These are phyloP conservation scores for Fusarium bulbicola DNA, from an alignment of 2,329 filamentous ascomycete species.

Conservation along the genomic window DNA sequence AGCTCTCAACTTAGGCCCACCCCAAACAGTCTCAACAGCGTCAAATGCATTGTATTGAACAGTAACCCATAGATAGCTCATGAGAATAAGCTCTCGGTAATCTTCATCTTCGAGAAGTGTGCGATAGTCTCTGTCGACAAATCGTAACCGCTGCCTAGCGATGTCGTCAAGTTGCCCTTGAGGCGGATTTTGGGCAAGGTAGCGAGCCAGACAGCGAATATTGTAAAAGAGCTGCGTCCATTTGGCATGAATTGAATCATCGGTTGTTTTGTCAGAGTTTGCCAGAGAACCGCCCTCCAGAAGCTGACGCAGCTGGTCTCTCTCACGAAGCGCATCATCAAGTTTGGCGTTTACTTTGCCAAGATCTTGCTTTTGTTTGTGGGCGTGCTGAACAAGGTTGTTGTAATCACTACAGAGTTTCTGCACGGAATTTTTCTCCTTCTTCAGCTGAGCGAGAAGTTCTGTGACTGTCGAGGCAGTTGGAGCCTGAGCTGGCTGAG, in stretches of 20 bases:
- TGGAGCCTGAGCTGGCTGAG: not conserved
- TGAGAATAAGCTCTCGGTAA: not conserved
- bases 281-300: not conserved
- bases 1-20: fast-evolving
- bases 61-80: constrained; percentile 4
- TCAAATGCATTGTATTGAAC: not conserved
- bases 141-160: fast-evolving
- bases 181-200: too few species aligned
- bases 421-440: fast-evolving
- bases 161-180: fast-evolving
- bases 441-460: not conserved
- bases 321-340: not conserved
- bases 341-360: not conserved
- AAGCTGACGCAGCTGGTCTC: not conserved
- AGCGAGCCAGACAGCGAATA: constrained; percentile 12
- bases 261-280: constrained; percentile 16
- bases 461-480: fast-evolving
- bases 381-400: fast-evolving
- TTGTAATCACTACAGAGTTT: not conserved
- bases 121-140: fast-evolving
- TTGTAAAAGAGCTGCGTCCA: constrained; percentile 34
- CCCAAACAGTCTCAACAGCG: too few species aligned
- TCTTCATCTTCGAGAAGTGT: not conserved
- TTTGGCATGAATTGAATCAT: constrained; percentile 5
- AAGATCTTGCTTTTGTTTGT: not conserved